These are phyloP conservation scores for Ascochyta koolunga DNA, from an alignment of 2,329 filamentous ascomycete genomes.

Conservation along the genomic window DNA sequence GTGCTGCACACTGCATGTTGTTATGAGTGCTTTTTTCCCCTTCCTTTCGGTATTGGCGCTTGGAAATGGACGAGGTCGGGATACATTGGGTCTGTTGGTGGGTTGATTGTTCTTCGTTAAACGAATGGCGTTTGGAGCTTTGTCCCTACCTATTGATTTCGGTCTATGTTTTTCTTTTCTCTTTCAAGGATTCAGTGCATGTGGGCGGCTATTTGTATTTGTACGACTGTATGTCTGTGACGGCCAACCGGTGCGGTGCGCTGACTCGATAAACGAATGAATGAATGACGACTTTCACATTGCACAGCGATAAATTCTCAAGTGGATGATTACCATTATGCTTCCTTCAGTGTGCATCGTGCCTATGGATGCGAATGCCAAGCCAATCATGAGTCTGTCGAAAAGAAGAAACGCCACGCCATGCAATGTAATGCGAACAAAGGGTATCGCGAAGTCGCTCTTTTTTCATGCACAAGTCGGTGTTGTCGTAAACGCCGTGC, in stretches of 20 bases:
- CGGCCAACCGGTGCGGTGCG: too few species aligned
- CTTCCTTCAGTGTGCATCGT: not conserved
- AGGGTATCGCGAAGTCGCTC: conserved; percentile 16
- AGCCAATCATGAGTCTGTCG: too few species aligned
- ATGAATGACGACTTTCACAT: not conserved
- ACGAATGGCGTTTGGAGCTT: not conserved
- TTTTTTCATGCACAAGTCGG: conserved; percentile 12
- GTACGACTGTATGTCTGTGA: conserved; percentile 16
- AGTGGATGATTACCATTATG: conserved; percentile 15
- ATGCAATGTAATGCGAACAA: conserved; percentile 20
- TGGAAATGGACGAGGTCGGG: not conserved
- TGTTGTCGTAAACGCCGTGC: conserved; percentile 12
- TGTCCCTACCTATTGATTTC: not conserved
- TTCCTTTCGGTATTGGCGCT: not conserved
- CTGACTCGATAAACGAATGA: not conserved
- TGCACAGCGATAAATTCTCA: too few species aligned
- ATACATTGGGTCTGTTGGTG: conserved; percentile 2
- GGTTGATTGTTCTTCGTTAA: conserved; percentile 4
- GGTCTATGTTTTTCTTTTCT: not conserved
- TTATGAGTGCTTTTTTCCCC: too few species aligned
- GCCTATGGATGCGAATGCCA: too few species aligned
- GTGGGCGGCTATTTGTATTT: conserved; percentile 13
- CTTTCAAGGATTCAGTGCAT: not conserved
- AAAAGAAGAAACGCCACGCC: conserved; percentile 10
- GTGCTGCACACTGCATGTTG: too few species aligned